These are phyloP conservation scores for Butyriboletus loyo DNA, from an alignment of 768 basidiomycete species.

Conservation along the genomic window DNA sequence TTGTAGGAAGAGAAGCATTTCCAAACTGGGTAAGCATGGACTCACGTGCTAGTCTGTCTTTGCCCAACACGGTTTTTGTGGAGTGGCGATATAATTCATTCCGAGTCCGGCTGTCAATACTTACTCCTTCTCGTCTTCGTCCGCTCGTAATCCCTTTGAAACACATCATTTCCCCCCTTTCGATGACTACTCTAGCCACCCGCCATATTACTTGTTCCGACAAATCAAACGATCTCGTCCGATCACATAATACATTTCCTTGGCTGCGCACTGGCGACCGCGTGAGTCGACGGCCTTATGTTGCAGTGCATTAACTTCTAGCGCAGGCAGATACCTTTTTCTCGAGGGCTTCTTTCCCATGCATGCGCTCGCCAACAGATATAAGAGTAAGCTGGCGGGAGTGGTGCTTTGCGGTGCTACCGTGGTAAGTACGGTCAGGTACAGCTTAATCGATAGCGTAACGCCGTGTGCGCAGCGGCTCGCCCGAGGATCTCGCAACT, in stretches of 20 bases:
- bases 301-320: background rate
- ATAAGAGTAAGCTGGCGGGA: background rate
- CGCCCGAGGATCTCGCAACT: background rate
- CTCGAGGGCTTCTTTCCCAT: background rate
- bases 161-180: background rate
- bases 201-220: background rate
- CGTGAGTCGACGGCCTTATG: background rate
- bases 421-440: background rate
- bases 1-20: conserved; percentile 26
- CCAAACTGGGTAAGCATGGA: conserved; percentile 20
- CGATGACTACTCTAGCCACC: background rate
- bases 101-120: background rate
- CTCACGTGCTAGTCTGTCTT: conserved; percentile 25
- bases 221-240: background rate
- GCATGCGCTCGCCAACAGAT: background rate
- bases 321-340: background rate
- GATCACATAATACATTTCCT: too few relatives aligned
- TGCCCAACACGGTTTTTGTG: too few relatives aligned
- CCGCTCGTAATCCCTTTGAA: background rate
- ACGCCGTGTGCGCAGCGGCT: background rate
- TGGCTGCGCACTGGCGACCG: background rate
- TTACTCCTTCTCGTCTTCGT: background rate
- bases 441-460: background rate
- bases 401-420: background rate
- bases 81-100: too few relatives aligned